Base-by-base conservation (phyloP, 352 stramenopile genomes). In the Globisporangium heterothallicum region DNA sequence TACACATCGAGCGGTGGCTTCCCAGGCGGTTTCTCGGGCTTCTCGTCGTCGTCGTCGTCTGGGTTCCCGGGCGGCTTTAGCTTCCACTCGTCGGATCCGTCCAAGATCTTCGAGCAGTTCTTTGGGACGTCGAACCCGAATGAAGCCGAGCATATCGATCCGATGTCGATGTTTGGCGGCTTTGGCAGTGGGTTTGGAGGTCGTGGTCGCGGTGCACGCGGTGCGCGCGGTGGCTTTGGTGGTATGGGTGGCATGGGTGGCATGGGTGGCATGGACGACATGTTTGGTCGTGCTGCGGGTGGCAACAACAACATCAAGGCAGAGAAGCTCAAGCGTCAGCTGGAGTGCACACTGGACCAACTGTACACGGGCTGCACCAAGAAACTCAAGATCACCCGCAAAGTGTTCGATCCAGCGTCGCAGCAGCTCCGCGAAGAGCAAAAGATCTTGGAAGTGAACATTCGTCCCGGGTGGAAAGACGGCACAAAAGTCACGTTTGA, bases 401-500 rank as follows among this genome's bases (percentile, higher is more conserved):
- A 97, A 36, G 83, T 90, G 27, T 85, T 77, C 34, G 87, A 88
- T 56, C 64, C 76, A 13, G 73, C 48, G 18, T 72, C 77, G 8
- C 86, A 94, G 34, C 56, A 97, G 54, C 62, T 96, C 14, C 96
- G 97, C 36, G 92, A 97, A 62, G 98, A 98, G 66, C 78, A 97
- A 40, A 92, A 92, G 72, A 85, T 94, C 32, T 67, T 99, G 21
- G 98, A 98, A 21, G 88, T 99, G 40, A 87, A 96, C 56, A 75
- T 99, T 3, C 80, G 93, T 30, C 91, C 94, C n/a, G 97, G 97
- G 38, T 98, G 98, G 91, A 92, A 97, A 54, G 79, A 97, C 40
- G 96, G 96, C 43, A 97, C 98, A 35, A 84, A 91, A 49, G 96
- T 99, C 61, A 98, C 89, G 4, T 99, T 98, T 64, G 95, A 98